These are phyloP conservation scores for Xylariaceae sp. DNA, from an alignment of 2,329 filamentous ascomycete genomes.

Conservation along the genomic window DNA sequence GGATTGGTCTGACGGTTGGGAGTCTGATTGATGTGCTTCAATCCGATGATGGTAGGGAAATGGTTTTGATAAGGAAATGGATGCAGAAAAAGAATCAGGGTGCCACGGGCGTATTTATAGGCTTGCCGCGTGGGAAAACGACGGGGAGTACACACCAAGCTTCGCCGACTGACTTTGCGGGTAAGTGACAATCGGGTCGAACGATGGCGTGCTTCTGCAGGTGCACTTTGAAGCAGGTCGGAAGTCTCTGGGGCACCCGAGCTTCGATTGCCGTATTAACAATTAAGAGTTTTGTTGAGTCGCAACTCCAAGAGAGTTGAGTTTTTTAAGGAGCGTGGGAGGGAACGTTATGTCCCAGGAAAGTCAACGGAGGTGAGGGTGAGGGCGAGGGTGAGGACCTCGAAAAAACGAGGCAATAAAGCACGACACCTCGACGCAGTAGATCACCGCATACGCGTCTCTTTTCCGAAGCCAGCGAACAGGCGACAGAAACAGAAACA, in stretches of 20 bases:
- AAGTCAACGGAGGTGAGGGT: neutral
- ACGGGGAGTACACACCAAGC: constrained; percentile 8
- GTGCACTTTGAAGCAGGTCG: constrained; percentile 11
- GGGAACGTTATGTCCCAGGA: constrained; percentile 13
- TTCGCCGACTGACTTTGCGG: neutral
- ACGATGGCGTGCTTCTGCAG: neutral
- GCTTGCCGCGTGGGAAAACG: neutral
- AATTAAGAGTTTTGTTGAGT: constrained; percentile 13
- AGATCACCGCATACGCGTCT: constrained; percentile 9
- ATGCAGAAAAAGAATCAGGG: neutral
- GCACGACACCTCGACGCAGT: constrained; percentile 11
- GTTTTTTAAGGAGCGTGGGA: constrained; percentile 20
- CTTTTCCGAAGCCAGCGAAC: constrained; percentile 8
- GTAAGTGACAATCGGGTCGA: constrained; percentile 4
- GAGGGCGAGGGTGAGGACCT: neutral
- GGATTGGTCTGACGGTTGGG: constrained; percentile 1
- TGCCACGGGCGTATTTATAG: neutral
- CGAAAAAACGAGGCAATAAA: neutral
- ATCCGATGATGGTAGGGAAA: neutral
- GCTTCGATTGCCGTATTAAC: constrained; percentile 17
- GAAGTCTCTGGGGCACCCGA: constrained; percentile 10
- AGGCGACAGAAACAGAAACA: neutral
- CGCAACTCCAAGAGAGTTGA: constrained; percentile 1
- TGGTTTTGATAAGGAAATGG: neutral
- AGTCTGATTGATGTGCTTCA: neutral